Percentiles rank a stretch among this genome's conserved stretches.
Conservation (phyloP, 371 early-diverging fungal genomes). For the Syncephalastrum contaminatum region DNA sequence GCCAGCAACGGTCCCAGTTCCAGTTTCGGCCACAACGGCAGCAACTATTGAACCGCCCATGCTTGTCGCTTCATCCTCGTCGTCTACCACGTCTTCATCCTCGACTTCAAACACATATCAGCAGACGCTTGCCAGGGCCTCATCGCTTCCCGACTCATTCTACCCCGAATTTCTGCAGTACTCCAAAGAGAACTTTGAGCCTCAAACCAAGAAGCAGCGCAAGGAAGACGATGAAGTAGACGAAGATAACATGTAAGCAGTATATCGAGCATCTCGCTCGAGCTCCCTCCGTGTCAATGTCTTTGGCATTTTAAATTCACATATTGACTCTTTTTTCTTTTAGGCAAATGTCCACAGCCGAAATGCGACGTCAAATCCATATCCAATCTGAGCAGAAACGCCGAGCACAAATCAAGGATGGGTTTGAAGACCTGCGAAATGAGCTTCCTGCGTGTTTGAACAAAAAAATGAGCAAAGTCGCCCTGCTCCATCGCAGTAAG, state of each 20-base stretch:
- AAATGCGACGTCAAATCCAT: slow-evolving; percentile 45
- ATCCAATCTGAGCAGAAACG: slow-evolving; percentile 51
- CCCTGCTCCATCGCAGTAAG: slow-evolving; percentile 37
- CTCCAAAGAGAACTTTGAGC: slow-evolving; percentile 43
- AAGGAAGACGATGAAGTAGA: background rate
- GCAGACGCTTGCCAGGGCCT: slow-evolving; percentile 43
- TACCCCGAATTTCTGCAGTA: slow-evolving; percentile 49
- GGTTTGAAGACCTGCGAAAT: slow-evolving; percentile 40
- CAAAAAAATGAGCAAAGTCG: slow-evolving; percentile 46
- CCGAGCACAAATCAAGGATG: slow-evolving; percentile 48
- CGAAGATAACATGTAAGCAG: too few relatives aligned
- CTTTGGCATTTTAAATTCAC: too few relatives aligned
- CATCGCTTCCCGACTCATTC: slow-evolving; percentile 44
- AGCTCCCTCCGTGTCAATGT: too few relatives aligned
- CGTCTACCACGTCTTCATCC: slow-evolving; percentile 20
- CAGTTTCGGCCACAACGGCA: background rate
- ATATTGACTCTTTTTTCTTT: background rate
- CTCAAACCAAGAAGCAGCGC: slow-evolving; percentile 13
- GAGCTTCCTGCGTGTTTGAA: slow-evolving; percentile 38
- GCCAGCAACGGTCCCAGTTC: background rate
- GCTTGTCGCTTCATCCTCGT: slow-evolving; percentile 33
- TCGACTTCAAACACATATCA: slow-evolving; percentile 28
- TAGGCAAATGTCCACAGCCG: slow-evolving; percentile 22
- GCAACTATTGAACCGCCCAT: slow-evolving; percentile 29
- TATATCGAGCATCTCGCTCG: too few relatives aligned